Evolutionary conservation across 257 asterid genomes (phyloP).

Genomic region (Thymus quinquecostatus): DNA sequence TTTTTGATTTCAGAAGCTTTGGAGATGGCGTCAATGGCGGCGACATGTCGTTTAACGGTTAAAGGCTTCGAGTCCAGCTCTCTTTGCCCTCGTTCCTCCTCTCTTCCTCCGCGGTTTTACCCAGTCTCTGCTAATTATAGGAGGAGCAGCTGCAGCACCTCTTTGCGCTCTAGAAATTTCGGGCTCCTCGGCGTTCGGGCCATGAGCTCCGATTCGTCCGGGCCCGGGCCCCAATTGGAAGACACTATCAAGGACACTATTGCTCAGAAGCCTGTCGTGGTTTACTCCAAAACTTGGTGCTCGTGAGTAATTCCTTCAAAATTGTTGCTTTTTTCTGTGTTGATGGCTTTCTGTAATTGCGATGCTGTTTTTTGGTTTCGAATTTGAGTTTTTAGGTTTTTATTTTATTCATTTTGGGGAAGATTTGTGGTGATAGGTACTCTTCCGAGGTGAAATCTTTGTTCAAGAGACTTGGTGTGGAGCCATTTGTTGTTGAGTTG

Average conservation of each 20-base stretch:
- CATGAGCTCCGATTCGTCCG: conserved; percentile 62
- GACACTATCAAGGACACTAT: conserved; percentile 63
- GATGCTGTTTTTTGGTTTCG: neutral
- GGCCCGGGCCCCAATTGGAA: conserved; percentile 63
- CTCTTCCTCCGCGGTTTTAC: conserved; percentile 28
- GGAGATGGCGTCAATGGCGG: conserved; percentile 49
- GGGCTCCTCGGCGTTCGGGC: conserved; percentile 53
- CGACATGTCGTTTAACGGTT: conserved; percentile 35
- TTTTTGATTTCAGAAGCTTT: neutral
- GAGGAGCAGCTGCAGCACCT: neutral
- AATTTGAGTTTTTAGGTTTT: conserved; percentile 3
- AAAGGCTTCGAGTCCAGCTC: conserved; percentile 38
- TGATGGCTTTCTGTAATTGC: neutral
- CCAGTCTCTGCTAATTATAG: neutral
- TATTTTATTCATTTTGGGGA: neutral
- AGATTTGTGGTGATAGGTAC: conserved; percentile 47
- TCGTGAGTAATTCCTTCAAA: conserved; percentile 56
- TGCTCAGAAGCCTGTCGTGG: conserved; percentile 74
- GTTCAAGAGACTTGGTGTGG: conserved; percentile 80
- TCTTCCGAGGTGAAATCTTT: conserved; percentile 81
- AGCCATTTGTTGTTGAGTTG: conserved; percentile 82
- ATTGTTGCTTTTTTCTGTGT: neutral
- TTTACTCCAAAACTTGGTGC: conserved; percentile 94
- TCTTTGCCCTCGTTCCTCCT: conserved; percentile 26
- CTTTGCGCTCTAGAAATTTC: conserved; percentile 27